Conservation (phyloP, 2,329 filamentous ascomycete species). For the Amauroascus niger region DNA sequence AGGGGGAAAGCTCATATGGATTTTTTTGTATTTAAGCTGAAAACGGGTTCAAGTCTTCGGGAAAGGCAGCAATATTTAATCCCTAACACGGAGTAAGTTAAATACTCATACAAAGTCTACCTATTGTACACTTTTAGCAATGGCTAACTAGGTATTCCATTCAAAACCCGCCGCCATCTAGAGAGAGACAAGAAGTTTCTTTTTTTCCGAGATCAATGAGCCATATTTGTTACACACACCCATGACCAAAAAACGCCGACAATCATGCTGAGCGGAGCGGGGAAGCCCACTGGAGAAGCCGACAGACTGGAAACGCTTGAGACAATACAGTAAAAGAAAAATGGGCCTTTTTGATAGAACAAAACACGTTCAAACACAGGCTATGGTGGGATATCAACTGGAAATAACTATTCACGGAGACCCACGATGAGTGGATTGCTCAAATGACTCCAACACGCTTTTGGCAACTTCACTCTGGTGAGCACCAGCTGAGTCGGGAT, state of each 20-base stretch:
- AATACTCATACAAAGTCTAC: not conserved
- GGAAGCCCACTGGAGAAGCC: not conserved
- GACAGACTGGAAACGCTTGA: not conserved
- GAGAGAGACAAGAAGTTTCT: not conserved
- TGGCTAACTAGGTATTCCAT: not conserved
- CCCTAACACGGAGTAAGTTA: not conserved
- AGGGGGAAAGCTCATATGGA: no score
- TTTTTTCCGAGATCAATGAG: not conserved
- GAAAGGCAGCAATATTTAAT: no score
- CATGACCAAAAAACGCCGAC: constrained; percentile 2
- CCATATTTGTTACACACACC: constrained; percentile 4
- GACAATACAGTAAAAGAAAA: not conserved
- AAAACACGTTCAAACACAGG: not conserved
- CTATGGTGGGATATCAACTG: not conserved
- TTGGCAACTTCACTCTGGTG: constrained; percentile 36
- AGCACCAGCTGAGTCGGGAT: constrained; percentile 11
- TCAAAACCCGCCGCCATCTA: not conserved
- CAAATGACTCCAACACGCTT: constrained; percentile 43
- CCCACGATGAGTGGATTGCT: constrained; percentile 32
- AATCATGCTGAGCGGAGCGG: constrained; percentile 11
- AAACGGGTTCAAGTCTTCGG: not conserved
- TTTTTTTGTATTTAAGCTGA: no score
- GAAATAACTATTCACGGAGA: constrained; percentile 17
- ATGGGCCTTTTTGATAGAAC: not conserved
- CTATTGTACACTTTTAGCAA: constrained; percentile 8